Evolutionary conservation across 148 eudicot species (phyloP).

Genomic region (Simmondsia chinensis): DNA sequence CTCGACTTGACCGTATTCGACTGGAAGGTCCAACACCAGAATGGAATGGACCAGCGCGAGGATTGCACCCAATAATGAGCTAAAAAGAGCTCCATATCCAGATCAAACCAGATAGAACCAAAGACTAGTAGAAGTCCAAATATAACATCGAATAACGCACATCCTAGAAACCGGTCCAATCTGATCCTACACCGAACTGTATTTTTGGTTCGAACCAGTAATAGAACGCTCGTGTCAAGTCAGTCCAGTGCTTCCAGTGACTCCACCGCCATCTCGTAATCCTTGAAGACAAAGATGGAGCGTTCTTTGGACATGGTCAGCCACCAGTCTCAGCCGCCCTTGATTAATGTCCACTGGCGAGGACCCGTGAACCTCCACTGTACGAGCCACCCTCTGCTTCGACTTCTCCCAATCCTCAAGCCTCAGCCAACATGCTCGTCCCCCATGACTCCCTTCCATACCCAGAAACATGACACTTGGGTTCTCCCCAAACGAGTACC

Average conservation of each 20-base stretch:
- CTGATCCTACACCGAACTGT: no score
- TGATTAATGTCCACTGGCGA: constrained; percentile 52
- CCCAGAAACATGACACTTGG: constrained; percentile 57
- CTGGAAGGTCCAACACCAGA: no score
- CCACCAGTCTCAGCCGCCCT: constrained; percentile 82
- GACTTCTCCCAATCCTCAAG: constrained; percentile 86
- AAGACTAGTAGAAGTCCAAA: no score
- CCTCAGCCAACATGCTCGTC: constrained; percentile 79
- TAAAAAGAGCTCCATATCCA: no score
- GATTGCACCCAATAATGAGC: no score
- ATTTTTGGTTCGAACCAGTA: no score
- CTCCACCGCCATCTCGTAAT: constrained; percentile 51
- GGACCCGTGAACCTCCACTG: constrained; percentile 52
- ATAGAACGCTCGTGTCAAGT: no score
- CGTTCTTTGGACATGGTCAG: constrained; percentile 73
- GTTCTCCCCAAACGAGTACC: constrained; percentile 71
- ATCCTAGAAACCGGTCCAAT: no score
- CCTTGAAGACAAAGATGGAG: constrained; percentile 66
- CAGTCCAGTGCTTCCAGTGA: constrained; percentile 22
- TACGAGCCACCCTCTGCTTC: constrained; percentile 67
- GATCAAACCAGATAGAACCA: no score
- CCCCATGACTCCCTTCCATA: constrained; percentile 99
- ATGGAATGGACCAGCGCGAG: no score
- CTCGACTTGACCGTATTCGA: no score
- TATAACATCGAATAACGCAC: no score